Evolutionary conservation across 768 basidiomycete species (phyloP), one percentile per base, ranked within the genome.

Genomic region (Terana coerulea): DNA sequence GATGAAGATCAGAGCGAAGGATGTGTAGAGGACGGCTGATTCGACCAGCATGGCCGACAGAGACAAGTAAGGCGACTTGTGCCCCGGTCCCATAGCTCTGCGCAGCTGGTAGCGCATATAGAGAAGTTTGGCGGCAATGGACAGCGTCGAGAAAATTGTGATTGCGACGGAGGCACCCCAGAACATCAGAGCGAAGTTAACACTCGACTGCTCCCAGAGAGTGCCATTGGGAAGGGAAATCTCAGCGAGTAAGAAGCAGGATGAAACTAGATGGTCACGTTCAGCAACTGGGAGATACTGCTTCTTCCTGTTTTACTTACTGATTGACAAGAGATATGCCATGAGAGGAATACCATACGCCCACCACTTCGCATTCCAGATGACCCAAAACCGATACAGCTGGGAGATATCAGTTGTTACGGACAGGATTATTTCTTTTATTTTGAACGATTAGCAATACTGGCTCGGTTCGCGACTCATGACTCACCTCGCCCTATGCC

Each of bases 11-110:
- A 64, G 35, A 10, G 58, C 54, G 30, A 57, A 53, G 51, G 58
- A 44, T 19, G 62, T 55, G 36, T 62, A 64, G 12, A 61, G 61
- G 17, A 55, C 29, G 1, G 57, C 60, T 22, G 39, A 63, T 57
- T 67, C 65, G 50, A 67, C 53, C 44, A 61, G 52, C 59, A 67
- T 66, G 35, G 66, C 56, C 26, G 60, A 58, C 34, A 64, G 57
- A 42, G 57, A 51, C 15, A 39, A 41, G 49, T 61, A 61, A 5
- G 50, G 36, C 45, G 24, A 21, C n/a, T n/a, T n/a, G 9, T 29
- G 52, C 44, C 53, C 41, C 8, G 53, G 41, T 24, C 60, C 55
- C 25, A 61, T n/a, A 12, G 47, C 26, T 4, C 22, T 49, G 37
- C 56, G 58, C 33, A 59, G 47, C 4, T 53, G 53, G 17, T 66